Base-by-base conservation (phyloP, 2,329 filamentous ascomycete genomes). In the Magnaporthiopsis poae region DNA sequence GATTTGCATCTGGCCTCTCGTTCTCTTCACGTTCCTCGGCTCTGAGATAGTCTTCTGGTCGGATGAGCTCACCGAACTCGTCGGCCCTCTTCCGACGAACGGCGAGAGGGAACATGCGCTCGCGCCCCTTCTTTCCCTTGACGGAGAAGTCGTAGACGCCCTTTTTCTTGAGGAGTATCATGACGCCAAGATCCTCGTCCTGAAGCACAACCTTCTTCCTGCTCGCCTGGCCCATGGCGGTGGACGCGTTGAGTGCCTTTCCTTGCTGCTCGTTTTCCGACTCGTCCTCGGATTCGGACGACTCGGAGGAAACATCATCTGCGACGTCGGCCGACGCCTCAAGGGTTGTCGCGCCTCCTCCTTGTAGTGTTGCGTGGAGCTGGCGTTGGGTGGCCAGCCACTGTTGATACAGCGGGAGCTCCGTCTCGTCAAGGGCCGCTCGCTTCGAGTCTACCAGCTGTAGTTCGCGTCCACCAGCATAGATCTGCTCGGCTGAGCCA, bases 141-240 rank as follows among this genome's bases (percentile, higher is more conserved):
- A 97, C 90, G 73, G 97, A 92, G 71, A 91, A 99, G 76, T 99
- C 95, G 75, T 95, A 91, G n/a, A 96, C 88, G 18, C 89, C 90
- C 74, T 93, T 96, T 71, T 90, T 89, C 71, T 95, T 91, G 60
- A 98, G 83, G 12, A 99, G 81, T 63, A 99, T 86, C 71, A 96
- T 97, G 70, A 98, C 88, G 25, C 95, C 95, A 3, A 98, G 82
- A 71, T 98, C 95, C 70, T 94, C 91, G 71, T 97, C 93, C 65
- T 87, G 93, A 59, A 96, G 81, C 0, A 90, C 91, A 31, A 94
- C 85, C 76, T 96, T 96, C 75, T 92, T 94, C 68, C 92, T 87
- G 69, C 88, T 89, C 11, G 90, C 88, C 76, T 96, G 92, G 11
- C 90, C 91, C 72, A 97, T 82, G 0, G 91, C 91, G 0, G 91